A percentile compares a stretch with the other conserved stretches of the same genome.
These are phyloP conservation scores for Pseudopithomyces maydicus DNA, from an alignment of 2,329 filamentous ascomycete species.

Conservation along the genomic window DNA sequence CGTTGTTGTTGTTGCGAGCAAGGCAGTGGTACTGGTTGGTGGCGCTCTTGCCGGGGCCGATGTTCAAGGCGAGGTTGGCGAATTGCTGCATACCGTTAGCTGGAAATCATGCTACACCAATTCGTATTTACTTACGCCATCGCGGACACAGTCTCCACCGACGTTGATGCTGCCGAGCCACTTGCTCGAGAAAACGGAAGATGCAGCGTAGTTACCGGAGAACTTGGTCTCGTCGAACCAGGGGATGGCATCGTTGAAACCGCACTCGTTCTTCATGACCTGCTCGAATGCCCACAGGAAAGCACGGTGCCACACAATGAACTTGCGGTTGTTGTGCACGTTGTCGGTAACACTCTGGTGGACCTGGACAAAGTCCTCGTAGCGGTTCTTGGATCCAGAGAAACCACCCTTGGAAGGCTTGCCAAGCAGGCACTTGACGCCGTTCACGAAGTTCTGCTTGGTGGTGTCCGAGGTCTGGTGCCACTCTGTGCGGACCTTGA, in stretches of 20 bases:
- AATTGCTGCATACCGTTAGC: conserved; percentile 29
- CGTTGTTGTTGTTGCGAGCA: conserved; percentile 32
- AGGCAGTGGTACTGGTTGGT: conserved; percentile 37
- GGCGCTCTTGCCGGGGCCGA: conserved; percentile 31
- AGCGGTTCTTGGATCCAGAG: conserved; percentile 30
- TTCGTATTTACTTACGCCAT: conserved; percentile 35
- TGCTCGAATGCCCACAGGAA: conserved; percentile 50
- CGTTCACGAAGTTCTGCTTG: conserved; percentile 31
- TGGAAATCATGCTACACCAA: not conserved
- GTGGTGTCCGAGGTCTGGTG: conserved; percentile 29
- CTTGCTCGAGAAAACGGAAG: conserved; percentile 34
- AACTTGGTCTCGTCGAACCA: conserved; percentile 45
- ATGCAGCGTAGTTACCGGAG: conserved; percentile 33
- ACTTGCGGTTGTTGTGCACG: conserved; percentile 42
- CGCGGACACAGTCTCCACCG: conserved; percentile 33
- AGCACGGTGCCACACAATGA: conserved; percentile 53
- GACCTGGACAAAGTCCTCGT: conserved; percentile 41
- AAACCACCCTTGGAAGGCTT: conserved; percentile 30
- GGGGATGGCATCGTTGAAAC: conserved; percentile 46
- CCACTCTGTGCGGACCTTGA: conserved; percentile 39
- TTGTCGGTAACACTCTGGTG: conserved; percentile 41
- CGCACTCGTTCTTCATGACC: conserved; percentile 49
- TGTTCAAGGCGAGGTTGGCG: conserved; percentile 35
- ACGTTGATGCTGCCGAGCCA: conserved; percentile 34
- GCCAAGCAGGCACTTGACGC: conserved; percentile 36